Evolutionary conservation across 2,329 filamentous ascomycete genomes (phyloP).

Genomic region (Colletotrichum sp.): DNA sequence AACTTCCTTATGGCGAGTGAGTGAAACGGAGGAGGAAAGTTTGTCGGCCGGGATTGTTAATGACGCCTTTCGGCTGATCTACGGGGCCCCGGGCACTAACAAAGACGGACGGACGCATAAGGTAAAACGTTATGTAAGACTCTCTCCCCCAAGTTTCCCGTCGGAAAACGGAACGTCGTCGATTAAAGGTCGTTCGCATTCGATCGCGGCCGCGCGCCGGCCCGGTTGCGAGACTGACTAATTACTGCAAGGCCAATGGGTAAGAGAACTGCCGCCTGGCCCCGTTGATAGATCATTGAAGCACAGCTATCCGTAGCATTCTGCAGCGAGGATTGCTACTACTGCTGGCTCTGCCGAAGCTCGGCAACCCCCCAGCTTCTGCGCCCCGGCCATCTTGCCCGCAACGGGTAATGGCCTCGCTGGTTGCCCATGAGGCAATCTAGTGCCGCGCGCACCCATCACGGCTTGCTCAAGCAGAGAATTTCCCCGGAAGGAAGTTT

Average conservation of each 20-base stretch:
- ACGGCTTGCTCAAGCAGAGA: neutral
- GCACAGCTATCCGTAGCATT: neutral
- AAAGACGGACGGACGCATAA: neutral
- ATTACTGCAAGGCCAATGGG: neutral
- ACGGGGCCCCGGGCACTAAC: neutral
- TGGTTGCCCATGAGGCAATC: neutral
- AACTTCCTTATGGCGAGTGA: neutral
- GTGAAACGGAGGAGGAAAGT: neutral
- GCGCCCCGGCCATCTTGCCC: neutral
- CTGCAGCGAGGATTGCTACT: neutral
- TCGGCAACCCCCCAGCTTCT: conserved; percentile 1
- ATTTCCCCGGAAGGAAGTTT: neutral
- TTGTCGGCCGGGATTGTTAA: neutral
- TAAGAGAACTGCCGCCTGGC: neutral
- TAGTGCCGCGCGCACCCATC: neutral
- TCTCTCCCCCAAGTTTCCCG: neutral
- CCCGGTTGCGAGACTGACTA: neutral
- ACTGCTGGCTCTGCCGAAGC: neutral
- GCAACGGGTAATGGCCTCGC: neutral
- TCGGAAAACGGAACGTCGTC: neutral
- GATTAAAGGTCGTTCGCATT: neutral
- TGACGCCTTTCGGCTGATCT: conserved; percentile 9
- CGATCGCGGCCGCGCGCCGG: neutral
- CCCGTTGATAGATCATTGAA: neutral
- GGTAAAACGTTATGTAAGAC: neutral